Base-by-base conservation (phyloP, 2,329 filamentous ascomycete species). In the Colletotrichum sp. region DNA sequence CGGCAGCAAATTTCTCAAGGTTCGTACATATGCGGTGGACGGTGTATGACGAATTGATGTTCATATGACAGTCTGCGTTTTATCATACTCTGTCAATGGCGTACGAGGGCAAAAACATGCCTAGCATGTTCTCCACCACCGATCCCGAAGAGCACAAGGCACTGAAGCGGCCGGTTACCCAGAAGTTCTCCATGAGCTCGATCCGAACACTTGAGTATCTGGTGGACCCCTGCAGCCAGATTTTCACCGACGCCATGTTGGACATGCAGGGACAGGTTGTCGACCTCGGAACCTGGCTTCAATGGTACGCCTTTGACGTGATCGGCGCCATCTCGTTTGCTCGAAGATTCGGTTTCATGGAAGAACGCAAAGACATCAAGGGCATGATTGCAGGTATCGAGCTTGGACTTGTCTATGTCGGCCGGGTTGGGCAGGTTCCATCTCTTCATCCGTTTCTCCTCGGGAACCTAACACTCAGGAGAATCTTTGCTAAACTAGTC, bases 31-130 rank as follows among this genome's bases (percentile, higher is more conserved):
- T 4, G 4, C 0, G 52, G 5, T 57, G 12, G 52, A 57, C 6
- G 2, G 6, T 3, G 1, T 2, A 16, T 59, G 12, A 25, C 2
- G 12, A 9, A 8, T 25, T 28, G 22, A 28, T 28, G 25, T 0
- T 22, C 5, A 25, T 5, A 8, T 0, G 0, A 28, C 13, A 59
- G 55, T 59, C 55, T 16, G 25, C 55, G 3, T 59, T 59, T 59
- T 59, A 59, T 19, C 25, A 25, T 19, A 16, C 27, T 0, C 25
- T 28, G 0, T 25, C 22, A 4, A 28, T 28, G 25, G 27, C 27
- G 1, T 59, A 19, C 22, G 25, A 28, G 15, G 55, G 55, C 55
- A 59, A 28, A 59, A 16, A 27, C 9, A 25, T 59, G 25, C 25
- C 55, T 3, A 59, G 25, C 5, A 25, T 59, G 22, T 59, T 59